Evolutionary conservation across 257 asterid genomes (phyloP).

Genomic region (Penstemon newberryi): DNA sequence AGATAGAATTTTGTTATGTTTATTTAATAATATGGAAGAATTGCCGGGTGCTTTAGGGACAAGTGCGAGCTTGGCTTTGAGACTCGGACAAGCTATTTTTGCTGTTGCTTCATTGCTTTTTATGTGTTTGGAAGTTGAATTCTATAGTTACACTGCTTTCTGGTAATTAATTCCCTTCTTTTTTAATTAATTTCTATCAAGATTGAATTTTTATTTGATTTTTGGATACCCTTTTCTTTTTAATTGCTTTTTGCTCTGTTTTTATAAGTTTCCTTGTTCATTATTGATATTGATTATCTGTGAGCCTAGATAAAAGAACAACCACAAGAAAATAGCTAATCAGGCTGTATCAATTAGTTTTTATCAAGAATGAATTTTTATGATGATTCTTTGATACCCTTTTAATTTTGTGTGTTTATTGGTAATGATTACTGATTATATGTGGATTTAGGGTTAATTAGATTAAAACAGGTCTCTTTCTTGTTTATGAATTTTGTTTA

Average conservation of each 20-base stretch:
- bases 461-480: background rate
- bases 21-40: slow-evolving; percentile 68
- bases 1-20: background rate
- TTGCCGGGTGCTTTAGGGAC: slow-evolving; percentile 91
- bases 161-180: slow-evolving; percentile 49
- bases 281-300: background rate
- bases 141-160: slow-evolving; percentile 94
- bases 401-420: background rate
- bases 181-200: background rate
- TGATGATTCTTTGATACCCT: background rate
- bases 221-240: background rate
- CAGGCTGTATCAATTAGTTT: background rate
- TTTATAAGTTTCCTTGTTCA: background rate
- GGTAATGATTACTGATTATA: too few relatives aligned
- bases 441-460: too few relatives aligned
- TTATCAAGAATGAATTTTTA: background rate
- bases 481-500: slow-evolving; percentile 4
- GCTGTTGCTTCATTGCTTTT: slow-evolving; percentile 92
- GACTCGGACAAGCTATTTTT: slow-evolving; percentile 81
- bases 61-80: slow-evolving; percentile 85
- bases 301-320: background rate
- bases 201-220: background rate
- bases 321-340: too few relatives aligned
- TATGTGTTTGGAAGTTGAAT: slow-evolving; percentile 87
- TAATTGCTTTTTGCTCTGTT: background rate